A percentile compares a stretch with the other conserved stretches of the same genome.
These are phyloP conservation scores for Solanum chiquidenum DNA, from an alignment of 257 asterid species.

Conservation along the genomic window DNA sequence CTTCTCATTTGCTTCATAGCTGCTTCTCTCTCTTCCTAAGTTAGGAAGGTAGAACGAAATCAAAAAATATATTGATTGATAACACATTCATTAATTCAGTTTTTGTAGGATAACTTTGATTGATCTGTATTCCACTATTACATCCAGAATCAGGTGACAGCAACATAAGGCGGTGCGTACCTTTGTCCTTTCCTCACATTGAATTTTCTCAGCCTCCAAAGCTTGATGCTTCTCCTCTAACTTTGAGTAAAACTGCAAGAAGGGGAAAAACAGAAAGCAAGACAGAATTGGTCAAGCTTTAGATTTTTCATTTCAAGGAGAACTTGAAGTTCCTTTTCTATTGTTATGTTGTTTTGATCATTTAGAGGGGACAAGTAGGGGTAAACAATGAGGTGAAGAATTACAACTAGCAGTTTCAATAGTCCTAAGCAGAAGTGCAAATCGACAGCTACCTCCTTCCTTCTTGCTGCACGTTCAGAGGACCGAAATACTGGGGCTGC, in stretches of 20 bases:
- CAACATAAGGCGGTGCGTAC: slow-evolving; percentile 10
- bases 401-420: neutral
- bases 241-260: slow-evolving; percentile 50
- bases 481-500: slow-evolving; percentile 59
- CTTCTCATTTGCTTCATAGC: slow-evolving; percentile 72
- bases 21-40: slow-evolving; percentile 66
- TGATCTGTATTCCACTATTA: neutral
- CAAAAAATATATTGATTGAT: neutral
- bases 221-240: slow-evolving; percentile 84
- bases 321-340: neutral
- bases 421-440: neutral
- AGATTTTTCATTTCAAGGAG: neutral
- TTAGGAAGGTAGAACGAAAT: slow-evolving; percentile 4
- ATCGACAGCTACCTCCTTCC: slow-evolving; percentile 55
- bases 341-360: neutral
- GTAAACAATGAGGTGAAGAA: neutral
- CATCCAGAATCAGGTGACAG: neutral
- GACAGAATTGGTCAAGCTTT: neutral
- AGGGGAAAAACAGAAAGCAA: neutral
- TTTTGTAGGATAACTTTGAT: neutral
- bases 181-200: slow-evolving; percentile 62
- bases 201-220: slow-evolving; percentile 62
- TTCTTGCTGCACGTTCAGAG: slow-evolving; percentile 73
- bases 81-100: neutral
- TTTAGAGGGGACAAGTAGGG: neutral